Evolutionary conservation across 2,329 filamentous ascomycete genomes (phyloP).

Genomic region (Pseudopithomyces maydicus): DNA sequence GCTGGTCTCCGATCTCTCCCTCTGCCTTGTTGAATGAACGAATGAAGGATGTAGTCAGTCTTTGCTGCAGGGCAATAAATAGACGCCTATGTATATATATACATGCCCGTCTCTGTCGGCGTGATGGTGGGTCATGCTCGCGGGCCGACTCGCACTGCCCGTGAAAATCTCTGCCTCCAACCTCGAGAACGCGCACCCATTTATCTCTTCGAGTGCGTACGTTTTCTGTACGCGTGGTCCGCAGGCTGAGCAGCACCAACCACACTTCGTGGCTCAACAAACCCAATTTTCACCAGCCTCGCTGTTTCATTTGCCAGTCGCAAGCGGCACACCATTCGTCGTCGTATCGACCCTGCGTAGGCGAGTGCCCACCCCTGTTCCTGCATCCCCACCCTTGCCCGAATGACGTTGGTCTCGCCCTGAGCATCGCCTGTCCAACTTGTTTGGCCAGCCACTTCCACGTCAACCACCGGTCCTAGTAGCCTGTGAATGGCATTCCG

Average conservation of each 20-base stretch:
- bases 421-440: not conserved
- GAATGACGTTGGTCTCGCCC: conserved; percentile 13
- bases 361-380: conserved; percentile 1
- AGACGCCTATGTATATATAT: not conserved
- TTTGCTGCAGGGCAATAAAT: not conserved
- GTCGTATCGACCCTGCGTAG: not conserved
- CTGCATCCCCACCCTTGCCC: not conserved
- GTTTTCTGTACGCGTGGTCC: not conserved
- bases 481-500: not conserved
- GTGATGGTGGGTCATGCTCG: not conserved
- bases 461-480: conserved; percentile 9
- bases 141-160: no score
- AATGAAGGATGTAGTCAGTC: no score
- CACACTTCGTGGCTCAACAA: not conserved
- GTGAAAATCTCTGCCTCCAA: no score
- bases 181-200: not conserved
- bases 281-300: not conserved
- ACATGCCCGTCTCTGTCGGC: not conserved
- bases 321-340: not conserved
- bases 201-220: no score
- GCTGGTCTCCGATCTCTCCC: not conserved
- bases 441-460: conserved; percentile 8
- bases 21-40: no score
- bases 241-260: conserved; percentile 4
- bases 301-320: not conserved